Percentiles rank a stretch among this genome's conserved stretches.
Evolutionary conservation across 2,329 filamentous ascomycete species (phyloP).

Genomic region (Passalora sequoiae): DNA sequence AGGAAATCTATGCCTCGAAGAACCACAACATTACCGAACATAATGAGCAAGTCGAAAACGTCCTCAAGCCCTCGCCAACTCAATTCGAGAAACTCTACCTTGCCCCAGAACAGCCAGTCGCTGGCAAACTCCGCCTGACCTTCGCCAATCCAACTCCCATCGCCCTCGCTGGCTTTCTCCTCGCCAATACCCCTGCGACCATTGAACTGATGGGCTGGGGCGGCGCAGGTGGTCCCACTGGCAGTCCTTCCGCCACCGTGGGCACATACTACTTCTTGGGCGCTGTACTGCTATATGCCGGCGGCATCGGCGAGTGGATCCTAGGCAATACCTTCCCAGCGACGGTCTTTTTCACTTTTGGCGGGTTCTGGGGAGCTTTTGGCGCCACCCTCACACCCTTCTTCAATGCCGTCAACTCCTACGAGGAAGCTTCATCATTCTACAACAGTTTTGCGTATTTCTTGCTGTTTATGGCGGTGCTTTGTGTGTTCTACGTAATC

Average conservation of each 20-base stretch:
- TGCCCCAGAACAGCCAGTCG: constrained; percentile 4
- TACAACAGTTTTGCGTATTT: constrained; percentile 14
- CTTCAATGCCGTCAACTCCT: constrained; percentile 3
- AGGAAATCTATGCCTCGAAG: background rate
- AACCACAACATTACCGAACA: background rate
- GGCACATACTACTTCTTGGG: constrained; percentile 13
- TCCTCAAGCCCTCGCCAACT: background rate
- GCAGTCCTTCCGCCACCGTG: constrained; percentile 11
- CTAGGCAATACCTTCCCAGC: constrained; percentile 54
- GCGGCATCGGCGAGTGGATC: constrained; percentile 34
- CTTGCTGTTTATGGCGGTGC: constrained; percentile 16
- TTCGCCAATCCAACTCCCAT: constrained; percentile 19
- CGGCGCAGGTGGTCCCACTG: constrained; percentile 18
- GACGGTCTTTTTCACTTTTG: constrained; percentile 49
- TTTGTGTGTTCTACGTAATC: constrained; percentile 20
- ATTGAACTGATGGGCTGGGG: constrained; percentile 21
- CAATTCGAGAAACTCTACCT: constrained; percentile 5
- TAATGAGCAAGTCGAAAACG: background rate
- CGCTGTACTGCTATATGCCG: background rate
- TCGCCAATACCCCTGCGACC: constrained; percentile 18
- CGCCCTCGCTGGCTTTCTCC: constrained; percentile 18
- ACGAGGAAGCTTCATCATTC: constrained; percentile 9
- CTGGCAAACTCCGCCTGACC: constrained; percentile 5
- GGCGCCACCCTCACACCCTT: constrained; percentile 4
- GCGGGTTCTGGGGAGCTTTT: constrained; percentile 50